Percentiles rank a stretch among this genome's conserved stretches.
Evolutionary conservation across 768 basidiomycete genomes (phyloP).

Genomic region (Termitomyces titanicus): DNA sequence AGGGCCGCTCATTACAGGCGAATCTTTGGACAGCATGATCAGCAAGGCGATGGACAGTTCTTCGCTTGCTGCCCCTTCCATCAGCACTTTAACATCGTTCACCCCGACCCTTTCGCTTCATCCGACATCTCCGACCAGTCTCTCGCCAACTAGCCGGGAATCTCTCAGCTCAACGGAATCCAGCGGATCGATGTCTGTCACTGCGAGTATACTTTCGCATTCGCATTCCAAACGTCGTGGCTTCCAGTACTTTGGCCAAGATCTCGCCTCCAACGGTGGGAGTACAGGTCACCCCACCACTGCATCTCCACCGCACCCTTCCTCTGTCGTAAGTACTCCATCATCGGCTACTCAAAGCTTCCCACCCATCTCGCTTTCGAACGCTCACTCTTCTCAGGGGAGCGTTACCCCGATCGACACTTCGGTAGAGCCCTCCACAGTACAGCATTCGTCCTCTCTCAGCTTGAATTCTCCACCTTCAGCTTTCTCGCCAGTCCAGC

Average conservation of each 20-base stretch:
- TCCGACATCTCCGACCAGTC: not conserved
- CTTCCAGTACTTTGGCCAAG: constrained; percentile 8
- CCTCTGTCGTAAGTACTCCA: constrained; percentile 10
- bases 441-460: constrained; percentile 4
- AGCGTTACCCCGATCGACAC: not conserved
- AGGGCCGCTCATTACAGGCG: constrained; percentile 5
- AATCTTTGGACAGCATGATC: constrained; percentile 7
- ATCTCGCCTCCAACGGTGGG: not conserved
- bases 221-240: constrained; percentile 16
- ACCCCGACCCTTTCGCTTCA: not conserved
- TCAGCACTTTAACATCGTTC: not conserved
- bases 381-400: not conserved
- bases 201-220: constrained; percentile 13
- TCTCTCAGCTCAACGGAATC: constrained; percentile 18
- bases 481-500: constrained; percentile 12
- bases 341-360: constrained; percentile 10
- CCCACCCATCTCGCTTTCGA: constrained; percentile 19
- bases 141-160: constrained; percentile 6
- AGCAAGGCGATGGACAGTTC: constrained; percentile 5
- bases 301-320: constrained; percentile 13
- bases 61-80: not conserved
- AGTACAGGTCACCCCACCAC: constrained; percentile 13
- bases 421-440: not conserved
- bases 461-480: not conserved
- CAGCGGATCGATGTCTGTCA: constrained; percentile 7